Evolutionary conservation across 768 basidiomycete genomes (phyloP).

Genomic region (Crassisporium funariophilum): DNA sequence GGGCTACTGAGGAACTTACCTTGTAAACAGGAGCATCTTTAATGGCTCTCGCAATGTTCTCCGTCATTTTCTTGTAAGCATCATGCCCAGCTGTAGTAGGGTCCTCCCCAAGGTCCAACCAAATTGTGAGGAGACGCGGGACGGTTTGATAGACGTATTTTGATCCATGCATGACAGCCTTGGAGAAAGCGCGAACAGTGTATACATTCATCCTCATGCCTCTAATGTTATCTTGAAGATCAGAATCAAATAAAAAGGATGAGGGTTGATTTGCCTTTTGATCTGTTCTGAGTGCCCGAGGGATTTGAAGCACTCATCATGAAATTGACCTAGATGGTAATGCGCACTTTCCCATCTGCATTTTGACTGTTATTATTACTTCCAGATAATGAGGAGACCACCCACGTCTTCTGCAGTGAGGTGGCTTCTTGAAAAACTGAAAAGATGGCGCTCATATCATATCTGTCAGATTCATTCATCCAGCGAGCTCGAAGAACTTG

Average conservation of each 20-base stretch:
- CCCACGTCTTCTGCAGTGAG: slow-evolving; percentile 51
- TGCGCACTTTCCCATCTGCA: slow-evolving; percentile 80
- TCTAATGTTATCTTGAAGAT: slow-evolving; percentile 41
- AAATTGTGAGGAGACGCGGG: slow-evolving; percentile 90
- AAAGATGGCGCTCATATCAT: slow-evolving; percentile 63
- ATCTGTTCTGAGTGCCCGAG: slow-evolving; percentile 47
- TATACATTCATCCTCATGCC: slow-evolving; percentile 64
- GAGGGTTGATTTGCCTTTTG: slow-evolving; percentile 38
- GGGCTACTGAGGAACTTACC: slow-evolving; percentile 39
- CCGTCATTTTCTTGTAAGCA: slow-evolving; percentile 58
- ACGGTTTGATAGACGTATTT: slow-evolving; percentile 97
- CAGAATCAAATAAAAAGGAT: neutral
- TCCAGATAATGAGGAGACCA: neutral
- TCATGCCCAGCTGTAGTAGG: slow-evolving; percentile 30
- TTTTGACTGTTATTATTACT: neutral
- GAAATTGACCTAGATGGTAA: slow-evolving; percentile 87
- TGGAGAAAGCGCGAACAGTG: slow-evolving; percentile 67
- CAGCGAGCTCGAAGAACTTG: slow-evolving; percentile 84
- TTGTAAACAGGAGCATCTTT: slow-evolving; percentile 76
- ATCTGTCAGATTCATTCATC: slow-evolving; percentile 90
- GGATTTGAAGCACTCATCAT: slow-evolving; percentile 73
- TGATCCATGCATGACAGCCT: slow-evolving; percentile 78
- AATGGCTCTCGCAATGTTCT: slow-evolving; percentile 54
- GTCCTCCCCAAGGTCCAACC: slow-evolving; percentile 88
- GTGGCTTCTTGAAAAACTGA: slow-evolving; percentile 57